phyloP scores from a whole-genome alignment of 2,329 filamentous ascomycete species.

The Trichoderma koningiopsis region DNA sequence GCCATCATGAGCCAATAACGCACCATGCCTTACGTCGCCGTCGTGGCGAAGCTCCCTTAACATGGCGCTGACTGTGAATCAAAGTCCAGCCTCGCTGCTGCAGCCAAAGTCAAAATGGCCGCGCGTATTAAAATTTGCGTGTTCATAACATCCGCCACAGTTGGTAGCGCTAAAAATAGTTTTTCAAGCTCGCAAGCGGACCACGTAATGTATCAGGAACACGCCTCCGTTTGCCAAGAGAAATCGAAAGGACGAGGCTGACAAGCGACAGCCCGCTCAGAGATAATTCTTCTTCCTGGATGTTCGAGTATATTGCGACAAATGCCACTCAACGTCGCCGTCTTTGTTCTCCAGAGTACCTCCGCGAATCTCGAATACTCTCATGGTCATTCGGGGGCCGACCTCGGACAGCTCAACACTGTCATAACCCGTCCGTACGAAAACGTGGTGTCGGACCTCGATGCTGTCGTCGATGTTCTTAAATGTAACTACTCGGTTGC shows the following conservation, averaged over 20 bases:
- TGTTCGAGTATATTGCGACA: conserved; percentile 93
- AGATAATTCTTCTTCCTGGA: conserved; percentile 95
- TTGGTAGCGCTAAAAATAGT: not conserved
- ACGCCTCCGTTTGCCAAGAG: not conserved
- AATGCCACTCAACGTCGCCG: conserved; percentile 93
- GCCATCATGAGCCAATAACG: conserved; percentile 7
- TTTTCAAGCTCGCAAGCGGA: not conserved
- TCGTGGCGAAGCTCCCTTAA: conserved; percentile 12
- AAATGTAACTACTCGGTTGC: conserved; percentile 88
- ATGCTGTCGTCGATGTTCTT: conserved; percentile 93
- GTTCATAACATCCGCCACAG: not conserved
- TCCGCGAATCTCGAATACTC: conserved; percentile 86
- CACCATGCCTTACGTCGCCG: conserved; percentile 5
- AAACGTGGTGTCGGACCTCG: conserved; percentile 81
- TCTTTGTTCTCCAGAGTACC: conserved; percentile 93
- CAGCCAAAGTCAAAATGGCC: not conserved
- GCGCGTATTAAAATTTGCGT: not conserved
- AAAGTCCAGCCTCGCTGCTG: not conserved
- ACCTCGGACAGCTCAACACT: conserved; percentile 88
- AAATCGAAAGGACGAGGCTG: not conserved
- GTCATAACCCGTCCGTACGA: conserved; percentile 88
- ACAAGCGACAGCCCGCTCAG: conserved; percentile 47
- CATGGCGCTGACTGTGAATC: not conserved
- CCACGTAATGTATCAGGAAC: not conserved
- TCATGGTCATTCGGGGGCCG: conserved; percentile 96